Conservation (phyloP, 208 protist genomes). For the Trypanosoma cruzi region DNA sequence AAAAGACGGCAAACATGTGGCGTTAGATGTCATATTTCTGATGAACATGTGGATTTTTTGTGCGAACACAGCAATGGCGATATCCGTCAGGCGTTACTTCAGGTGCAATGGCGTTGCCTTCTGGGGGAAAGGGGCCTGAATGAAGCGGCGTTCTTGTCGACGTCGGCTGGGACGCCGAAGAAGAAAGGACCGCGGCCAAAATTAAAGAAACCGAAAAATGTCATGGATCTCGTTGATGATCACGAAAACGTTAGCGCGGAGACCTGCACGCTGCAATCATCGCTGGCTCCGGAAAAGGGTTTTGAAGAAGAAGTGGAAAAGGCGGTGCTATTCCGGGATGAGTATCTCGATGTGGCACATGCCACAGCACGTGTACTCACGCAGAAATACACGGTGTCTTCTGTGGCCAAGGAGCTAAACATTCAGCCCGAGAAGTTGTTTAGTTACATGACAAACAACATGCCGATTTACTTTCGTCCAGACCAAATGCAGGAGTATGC, state of each 20-base stretch:
- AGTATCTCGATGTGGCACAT: conserved; percentile 79
- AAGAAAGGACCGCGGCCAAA: conserved; percentile 1
- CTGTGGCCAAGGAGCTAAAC: conserved; percentile 54
- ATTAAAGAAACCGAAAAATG: conserved; percentile 14
- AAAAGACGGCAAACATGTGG: conserved; percentile 6
- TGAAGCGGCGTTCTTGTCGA: not conserved
- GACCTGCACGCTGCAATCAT: not conserved
- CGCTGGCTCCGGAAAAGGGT: not conserved
- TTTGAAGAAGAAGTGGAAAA: conserved; percentile 11
- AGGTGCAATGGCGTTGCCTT: conserved; percentile 57
- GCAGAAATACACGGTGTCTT: conserved; percentile 67
- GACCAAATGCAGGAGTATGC: conserved; percentile 58
- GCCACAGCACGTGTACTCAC: conserved; percentile 78
- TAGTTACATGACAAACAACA: conserved; percentile 78
- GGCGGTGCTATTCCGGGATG: conserved; percentile 50
- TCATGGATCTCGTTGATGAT: conserved; percentile 37
- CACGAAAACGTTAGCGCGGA: not conserved
- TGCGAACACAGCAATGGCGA: conserved; percentile 66
- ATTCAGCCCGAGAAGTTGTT: conserved; percentile 63
- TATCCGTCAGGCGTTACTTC: conserved; percentile 80
- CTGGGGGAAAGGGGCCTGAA: conserved; percentile 6
- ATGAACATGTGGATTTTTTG: conserved; percentile 44
- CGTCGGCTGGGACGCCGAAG: no score
- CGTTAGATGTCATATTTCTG: conserved; percentile 4
- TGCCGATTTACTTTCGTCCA: conserved; percentile 59